phyloP scores from a whole-genome alignment of 2,329 filamentous ascomycete species.

The Nemania sp. region DNA sequence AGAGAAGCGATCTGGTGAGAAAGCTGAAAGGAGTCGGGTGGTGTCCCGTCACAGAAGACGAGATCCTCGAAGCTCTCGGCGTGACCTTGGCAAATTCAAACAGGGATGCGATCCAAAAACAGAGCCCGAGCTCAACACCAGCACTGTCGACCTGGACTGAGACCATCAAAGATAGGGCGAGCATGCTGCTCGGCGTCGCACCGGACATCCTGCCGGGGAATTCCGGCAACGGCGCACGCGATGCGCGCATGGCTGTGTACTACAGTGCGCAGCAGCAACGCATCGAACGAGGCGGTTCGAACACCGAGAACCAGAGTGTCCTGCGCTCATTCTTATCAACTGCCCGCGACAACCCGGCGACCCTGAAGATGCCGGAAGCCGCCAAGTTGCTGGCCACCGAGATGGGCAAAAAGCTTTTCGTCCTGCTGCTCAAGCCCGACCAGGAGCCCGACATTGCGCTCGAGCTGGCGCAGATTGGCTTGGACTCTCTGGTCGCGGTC shows the following conservation, averaged over 20 bases:
- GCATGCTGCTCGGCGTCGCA: neutral
- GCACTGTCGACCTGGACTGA: neutral
- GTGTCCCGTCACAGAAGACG: neutral
- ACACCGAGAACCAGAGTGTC: neutral
- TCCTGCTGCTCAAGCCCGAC: constrained; percentile 12
- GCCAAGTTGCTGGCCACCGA: constrained; percentile 3
- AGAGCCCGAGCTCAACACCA: neutral
- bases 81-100: neutral
- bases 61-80: neutral
- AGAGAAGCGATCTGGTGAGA: constrained; percentile 11
- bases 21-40: constrained; percentile 8
- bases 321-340: constrained; percentile 17
- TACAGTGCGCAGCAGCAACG: neutral
- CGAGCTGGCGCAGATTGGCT: constrained; percentile 7
- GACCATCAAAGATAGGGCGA: neutral
- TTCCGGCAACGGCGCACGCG: neutral
- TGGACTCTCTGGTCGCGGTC: constrained; percentile 24
- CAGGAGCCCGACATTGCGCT: constrained; percentile 14
- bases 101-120: neutral
- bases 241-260: neutral
- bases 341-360: constrained; percentile 3
- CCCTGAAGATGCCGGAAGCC: constrained; percentile 16
- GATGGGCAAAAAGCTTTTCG: constrained; percentile 14
- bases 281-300: neutral
- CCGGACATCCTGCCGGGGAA: neutral